Conservation (phyloP, 1,284 basidiomycete genomes). For the Pseudozyma sp. region DNA sequence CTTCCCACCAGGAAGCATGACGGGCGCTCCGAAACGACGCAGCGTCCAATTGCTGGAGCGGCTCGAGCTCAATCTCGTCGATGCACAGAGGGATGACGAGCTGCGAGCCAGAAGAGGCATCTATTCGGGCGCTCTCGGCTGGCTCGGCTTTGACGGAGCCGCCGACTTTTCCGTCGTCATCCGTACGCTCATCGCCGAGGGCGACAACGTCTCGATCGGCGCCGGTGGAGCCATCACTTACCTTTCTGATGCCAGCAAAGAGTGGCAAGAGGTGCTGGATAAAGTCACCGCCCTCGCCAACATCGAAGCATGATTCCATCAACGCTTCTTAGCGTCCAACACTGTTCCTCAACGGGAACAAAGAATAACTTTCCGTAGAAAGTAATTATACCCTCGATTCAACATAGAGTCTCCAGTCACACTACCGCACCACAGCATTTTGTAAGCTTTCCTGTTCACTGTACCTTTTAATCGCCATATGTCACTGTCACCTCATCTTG, state of each 20-base stretch:
- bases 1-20: constrained; percentile 84
- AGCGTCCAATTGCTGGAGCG: constrained; percentile 88
- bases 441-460: background rate
- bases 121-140: constrained; percentile 88
- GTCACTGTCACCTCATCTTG: background rate
- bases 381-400: constrained; percentile 9
- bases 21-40: constrained; percentile 93
- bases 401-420: constrained; percentile 9
- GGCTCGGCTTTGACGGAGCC: constrained; percentile 87
- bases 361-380: background rate
- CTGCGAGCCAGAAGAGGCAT: constrained; percentile 73
- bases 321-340: background rate
- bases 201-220: constrained; percentile 75
- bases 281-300: constrained; percentile 72
- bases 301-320: constrained; percentile 23
- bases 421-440: background rate
- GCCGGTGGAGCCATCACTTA: constrained; percentile 97
- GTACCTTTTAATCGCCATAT: constrained; percentile 1
- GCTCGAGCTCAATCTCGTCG: constrained; percentile 73
- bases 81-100: constrained; percentile 30
- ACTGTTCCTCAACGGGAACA: constrained; percentile 16
- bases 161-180: constrained; percentile 97
- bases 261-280: constrained; percentile 93
- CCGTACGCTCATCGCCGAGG: constrained; percentile 86
- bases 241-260: constrained; percentile 83